Evolutionary conservation across 805 yeast species (phyloP).

Genomic region (Torulaspora maleeae): DNA sequence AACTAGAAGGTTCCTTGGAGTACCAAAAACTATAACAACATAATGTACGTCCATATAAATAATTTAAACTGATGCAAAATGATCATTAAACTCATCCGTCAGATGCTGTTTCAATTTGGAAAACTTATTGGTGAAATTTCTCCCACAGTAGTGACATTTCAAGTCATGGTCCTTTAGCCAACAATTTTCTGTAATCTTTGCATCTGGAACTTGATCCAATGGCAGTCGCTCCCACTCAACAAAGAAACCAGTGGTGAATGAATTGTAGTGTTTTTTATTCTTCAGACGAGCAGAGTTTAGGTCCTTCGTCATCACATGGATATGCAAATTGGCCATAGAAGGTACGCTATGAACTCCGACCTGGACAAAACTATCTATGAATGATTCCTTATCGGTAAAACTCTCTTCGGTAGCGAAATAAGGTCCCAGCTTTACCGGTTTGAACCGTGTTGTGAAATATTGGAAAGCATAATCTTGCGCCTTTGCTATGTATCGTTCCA

Average conservation of each 20-base stretch:
- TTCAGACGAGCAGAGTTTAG: conserved; percentile 52
- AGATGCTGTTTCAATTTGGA: conserved; percentile 42
- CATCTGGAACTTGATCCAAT: conserved; percentile 31
- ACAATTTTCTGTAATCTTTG: conserved; percentile 38
- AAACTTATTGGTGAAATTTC: conserved; percentile 42
- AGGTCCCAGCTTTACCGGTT: conserved; percentile 10
- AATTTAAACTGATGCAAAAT: conserved; percentile 14
- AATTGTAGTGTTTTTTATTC: conserved; percentile 61
- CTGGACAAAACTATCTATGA: conserved; percentile 34
- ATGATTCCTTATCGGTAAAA: conserved; percentile 16
- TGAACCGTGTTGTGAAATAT: conserved; percentile 15
- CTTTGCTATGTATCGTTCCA: conserved; percentile 35
- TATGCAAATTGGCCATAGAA: conserved; percentile 62
- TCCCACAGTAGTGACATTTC: conserved; percentile 41
- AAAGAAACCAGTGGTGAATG: conserved; percentile 64
- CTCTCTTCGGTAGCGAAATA: conserved; percentile 17
- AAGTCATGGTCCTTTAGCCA: conserved; percentile 35
- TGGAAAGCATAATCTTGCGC: conserved; percentile 32
- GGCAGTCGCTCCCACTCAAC: conserved; percentile 51
- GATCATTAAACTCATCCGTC: conserved; percentile 34
- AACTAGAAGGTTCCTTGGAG: conserved; percentile 91
- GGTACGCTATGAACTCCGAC: conserved; percentile 71
- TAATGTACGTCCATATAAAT: conserved; percentile 3
- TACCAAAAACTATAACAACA: conserved; percentile 74
- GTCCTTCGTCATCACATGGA: conserved; percentile 69